phyloP scores from a whole-genome alignment of 1,284 basidiomycete genomes.

The Sanghuangporus baumii region DNA sequence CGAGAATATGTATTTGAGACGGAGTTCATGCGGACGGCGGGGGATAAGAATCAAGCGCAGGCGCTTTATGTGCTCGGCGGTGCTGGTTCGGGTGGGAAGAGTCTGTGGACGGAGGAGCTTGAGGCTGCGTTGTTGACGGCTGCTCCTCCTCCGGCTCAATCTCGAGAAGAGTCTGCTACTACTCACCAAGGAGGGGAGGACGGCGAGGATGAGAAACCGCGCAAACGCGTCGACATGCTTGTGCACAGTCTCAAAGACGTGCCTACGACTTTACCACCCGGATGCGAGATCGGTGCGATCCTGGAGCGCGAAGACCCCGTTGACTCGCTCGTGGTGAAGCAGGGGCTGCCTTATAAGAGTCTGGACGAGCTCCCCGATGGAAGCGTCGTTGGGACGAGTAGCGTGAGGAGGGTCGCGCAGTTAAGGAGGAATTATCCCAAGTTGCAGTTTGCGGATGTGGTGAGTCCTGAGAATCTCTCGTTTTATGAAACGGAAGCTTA shows the following conservation, averaged over 20 bases:
- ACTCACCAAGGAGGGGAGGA: not conserved
- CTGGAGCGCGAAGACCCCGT: conserved; percentile 85
- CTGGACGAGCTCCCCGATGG: conserved; percentile 86
- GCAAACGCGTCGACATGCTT: conserved; percentile 73
- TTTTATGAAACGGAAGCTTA: conserved; percentile 3
- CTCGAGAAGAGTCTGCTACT: not conserved
- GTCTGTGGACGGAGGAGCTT: conserved; percentile 93
- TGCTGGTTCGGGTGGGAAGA: conserved; percentile 50
- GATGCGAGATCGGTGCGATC: conserved; percentile 84
- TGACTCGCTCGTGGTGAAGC: conserved; percentile 87
- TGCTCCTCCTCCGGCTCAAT: not conserved
- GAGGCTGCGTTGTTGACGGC: conserved; percentile 65
- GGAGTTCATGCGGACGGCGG: conserved; percentile 84
- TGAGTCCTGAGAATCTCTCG: conserved; percentile 40
- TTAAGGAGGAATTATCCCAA: conserved; percentile 75
- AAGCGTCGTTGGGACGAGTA: conserved; percentile 91
- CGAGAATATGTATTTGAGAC: conserved; percentile 48
- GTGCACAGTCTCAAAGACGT: conserved; percentile 95
- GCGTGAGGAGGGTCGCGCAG: conserved; percentile 90
- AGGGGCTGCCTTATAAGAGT: conserved; percentile 65
- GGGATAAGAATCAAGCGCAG: conserved; percentile 87
- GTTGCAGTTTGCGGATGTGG: conserved; percentile 85
- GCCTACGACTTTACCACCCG: conserved; percentile 81
- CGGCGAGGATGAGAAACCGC: conserved; percentile 38
- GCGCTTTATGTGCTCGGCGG: conserved; percentile 69